These are phyloP conservation scores for Fusarium devonianum DNA, from an alignment of 2,329 filamentous ascomycete species.

Conservation along the genomic window DNA sequence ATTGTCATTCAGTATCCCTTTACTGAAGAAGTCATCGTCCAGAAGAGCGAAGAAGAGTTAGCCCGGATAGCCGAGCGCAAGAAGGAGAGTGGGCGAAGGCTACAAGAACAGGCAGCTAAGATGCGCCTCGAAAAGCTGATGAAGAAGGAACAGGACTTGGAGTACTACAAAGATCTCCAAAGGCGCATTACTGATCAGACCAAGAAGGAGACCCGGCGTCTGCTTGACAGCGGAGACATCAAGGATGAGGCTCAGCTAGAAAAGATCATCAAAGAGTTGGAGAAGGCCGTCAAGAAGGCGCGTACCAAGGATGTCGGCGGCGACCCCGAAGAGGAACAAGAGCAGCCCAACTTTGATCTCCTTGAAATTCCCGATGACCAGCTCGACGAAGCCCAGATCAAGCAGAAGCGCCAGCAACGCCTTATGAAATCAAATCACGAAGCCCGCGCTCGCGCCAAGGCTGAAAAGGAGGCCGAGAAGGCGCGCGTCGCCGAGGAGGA, in stretches of 20 bases:
- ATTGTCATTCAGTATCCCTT: slow-evolving; percentile 91
- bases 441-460: slow-evolving; percentile 90
- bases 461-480: slow-evolving; percentile 93
- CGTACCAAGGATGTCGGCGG: slow-evolving; percentile 92
- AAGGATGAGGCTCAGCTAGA: slow-evolving; percentile 90
- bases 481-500: slow-evolving; percentile 84
- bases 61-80: slow-evolving; percentile 90
- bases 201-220: slow-evolving; percentile 88
- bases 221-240: slow-evolving; percentile 89
- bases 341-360: slow-evolving; percentile 84
- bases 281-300: slow-evolving; percentile 87
- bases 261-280: slow-evolving; percentile 84
- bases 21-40: slow-evolving; percentile 86
- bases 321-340: slow-evolving; percentile 79
- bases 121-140: slow-evolving; percentile 96
- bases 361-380: slow-evolving; percentile 91
- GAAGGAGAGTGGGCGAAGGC: slow-evolving; percentile 87
- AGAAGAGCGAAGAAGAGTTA: slow-evolving; percentile 95
- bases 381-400: slow-evolving; percentile 88
- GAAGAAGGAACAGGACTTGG: slow-evolving; percentile 92
- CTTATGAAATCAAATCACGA: slow-evolving; percentile 95
- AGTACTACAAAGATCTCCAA: slow-evolving; percentile 90
- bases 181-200: slow-evolving; percentile 73
- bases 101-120: slow-evolving; percentile 96
- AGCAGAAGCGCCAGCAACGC: slow-evolving; percentile 90